phyloP scores from a whole-genome alignment of 148 eudicot species.

The Euryodendron excelsum region DNA sequence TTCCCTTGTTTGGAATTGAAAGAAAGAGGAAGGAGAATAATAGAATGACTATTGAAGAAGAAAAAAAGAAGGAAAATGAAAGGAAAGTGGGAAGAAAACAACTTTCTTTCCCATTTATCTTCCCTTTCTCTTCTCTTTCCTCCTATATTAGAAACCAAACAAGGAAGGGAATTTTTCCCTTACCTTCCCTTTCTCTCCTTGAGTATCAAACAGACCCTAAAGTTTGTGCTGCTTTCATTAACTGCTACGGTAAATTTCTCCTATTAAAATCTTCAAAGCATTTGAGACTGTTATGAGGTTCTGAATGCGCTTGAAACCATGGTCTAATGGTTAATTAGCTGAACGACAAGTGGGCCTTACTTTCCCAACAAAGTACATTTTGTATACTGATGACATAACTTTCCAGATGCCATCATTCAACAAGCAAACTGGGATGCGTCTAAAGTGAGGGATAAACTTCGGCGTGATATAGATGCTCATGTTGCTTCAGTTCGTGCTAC shows the following conservation, averaged over 20 bases:
- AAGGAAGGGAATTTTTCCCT: too few relatives aligned
- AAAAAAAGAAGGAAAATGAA: too few relatives aligned
- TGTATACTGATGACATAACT: slow-evolving; percentile 10
- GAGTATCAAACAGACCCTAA: too few relatives aligned
- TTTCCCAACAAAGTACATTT: not conserved
- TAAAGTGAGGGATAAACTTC: slow-evolving; percentile 75
- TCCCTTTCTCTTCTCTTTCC: too few relatives aligned
- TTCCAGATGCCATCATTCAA: slow-evolving; percentile 58
- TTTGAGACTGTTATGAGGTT: not conserved
- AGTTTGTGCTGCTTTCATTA: not conserved
- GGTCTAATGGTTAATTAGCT: not conserved
- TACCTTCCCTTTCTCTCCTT: too few relatives aligned
- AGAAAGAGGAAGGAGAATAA: too few relatives aligned
- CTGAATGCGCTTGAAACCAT: not conserved
- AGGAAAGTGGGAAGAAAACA: too few relatives aligned
- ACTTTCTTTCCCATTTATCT: too few relatives aligned
- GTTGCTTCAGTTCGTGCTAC: slow-evolving; percentile 67
- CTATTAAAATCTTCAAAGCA: not conserved
- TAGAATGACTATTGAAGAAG: too few relatives aligned
- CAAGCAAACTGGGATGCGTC: slow-evolving; percentile 88
- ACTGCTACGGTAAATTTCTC: not conserved
- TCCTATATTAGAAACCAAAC: too few relatives aligned
- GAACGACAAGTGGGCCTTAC: not conserved
- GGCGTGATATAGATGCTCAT: slow-evolving; percentile 82
- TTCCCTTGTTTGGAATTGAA: too few relatives aligned